Evolutionary conservation across 108 stramenopile species (phyloP).

Genomic region (Skeletonema potamos): DNA sequence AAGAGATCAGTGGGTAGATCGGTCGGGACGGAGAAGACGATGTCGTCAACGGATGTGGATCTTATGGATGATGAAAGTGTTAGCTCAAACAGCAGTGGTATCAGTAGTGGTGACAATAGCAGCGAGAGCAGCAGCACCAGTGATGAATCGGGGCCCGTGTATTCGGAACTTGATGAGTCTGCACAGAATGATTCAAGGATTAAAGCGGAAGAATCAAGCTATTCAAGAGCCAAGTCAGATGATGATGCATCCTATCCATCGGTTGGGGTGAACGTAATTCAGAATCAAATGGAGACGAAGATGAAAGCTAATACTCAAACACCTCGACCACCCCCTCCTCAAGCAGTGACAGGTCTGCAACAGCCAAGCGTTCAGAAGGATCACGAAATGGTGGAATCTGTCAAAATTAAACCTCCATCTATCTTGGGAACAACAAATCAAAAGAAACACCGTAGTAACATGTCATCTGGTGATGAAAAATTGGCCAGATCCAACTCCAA

Average conservation of each 20-base stretch:
- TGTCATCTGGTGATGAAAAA: not conserved
- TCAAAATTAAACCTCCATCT: not conserved
- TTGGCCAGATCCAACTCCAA: not conserved
- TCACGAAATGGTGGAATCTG: not conserved
- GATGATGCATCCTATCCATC: not conserved
- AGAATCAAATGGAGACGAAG: not conserved
- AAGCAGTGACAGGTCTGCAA: not conserved
- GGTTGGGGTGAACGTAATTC: not conserved
- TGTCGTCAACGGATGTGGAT: not conserved
- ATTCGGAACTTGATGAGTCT: not conserved
- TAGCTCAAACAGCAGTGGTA: not conserved
- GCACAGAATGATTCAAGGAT: not conserved
- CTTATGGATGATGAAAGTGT: not conserved
- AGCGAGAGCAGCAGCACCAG: not conserved
- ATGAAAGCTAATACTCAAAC: not conserved
- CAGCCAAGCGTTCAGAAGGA: not conserved
- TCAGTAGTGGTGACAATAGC: not conserved
- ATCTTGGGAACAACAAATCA: not conserved
- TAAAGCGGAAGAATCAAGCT: not conserved
- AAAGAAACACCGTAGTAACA: not conserved
- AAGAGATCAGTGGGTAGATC: not conserved
- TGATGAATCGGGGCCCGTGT: not conserved
- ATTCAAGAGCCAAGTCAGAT: not conserved
- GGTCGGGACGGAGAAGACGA: not conserved
- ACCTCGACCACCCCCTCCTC: not conserved